These are phyloP conservation scores for Irpex rosettiformis DNA, from an alignment of 1,284 basidiomycete species.

Conservation along the genomic window DNA sequence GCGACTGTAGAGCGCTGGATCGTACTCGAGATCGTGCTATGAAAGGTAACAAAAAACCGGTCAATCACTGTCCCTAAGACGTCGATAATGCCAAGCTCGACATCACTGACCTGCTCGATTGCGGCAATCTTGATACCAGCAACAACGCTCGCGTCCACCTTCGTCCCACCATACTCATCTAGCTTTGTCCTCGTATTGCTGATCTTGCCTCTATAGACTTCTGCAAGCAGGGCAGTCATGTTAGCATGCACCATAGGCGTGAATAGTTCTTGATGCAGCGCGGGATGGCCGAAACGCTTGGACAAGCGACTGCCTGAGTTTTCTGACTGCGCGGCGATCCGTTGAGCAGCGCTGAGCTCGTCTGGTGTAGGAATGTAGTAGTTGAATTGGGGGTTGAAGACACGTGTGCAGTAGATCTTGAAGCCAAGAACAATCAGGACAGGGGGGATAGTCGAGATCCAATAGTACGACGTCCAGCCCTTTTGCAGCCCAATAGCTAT, in stretches of 20 bases:
- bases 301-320: slow-evolving; percentile 65
- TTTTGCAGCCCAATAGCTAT: slow-evolving; percentile 84
- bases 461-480: slow-evolving; percentile 67
- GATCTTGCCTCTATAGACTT: slow-evolving; percentile 76
- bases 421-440: slow-evolving; percentile 73
- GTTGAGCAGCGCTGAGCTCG: slow-evolving; percentile 66
- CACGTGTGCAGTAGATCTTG: slow-evolving; percentile 77
- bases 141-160: slow-evolving; percentile 66
- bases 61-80: neutral
- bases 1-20: slow-evolving; percentile 66
- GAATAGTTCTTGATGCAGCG: slow-evolving; percentile 75
- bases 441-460: slow-evolving; percentile 74
- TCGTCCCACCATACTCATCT: slow-evolving; percentile 72
- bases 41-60: slow-evolving; percentile 4
- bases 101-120: slow-evolving; percentile 57
- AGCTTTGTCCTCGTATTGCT: slow-evolving; percentile 58
- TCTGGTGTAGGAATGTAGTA: slow-evolving; percentile 75
- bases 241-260: slow-evolving; percentile 87
- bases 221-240: slow-evolving; percentile 71
- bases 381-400: slow-evolving; percentile 69
- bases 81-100: neutral
- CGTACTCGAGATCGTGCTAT: slow-evolving; percentile 71
- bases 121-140: slow-evolving; percentile 77
- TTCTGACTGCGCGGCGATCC: slow-evolving; percentile 72
- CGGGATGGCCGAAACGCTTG: slow-evolving; percentile 85